Evolutionary conservation across 1,284 basidiomycete genomes (phyloP).

Genomic region (Ceratobasidium sp.): DNA sequence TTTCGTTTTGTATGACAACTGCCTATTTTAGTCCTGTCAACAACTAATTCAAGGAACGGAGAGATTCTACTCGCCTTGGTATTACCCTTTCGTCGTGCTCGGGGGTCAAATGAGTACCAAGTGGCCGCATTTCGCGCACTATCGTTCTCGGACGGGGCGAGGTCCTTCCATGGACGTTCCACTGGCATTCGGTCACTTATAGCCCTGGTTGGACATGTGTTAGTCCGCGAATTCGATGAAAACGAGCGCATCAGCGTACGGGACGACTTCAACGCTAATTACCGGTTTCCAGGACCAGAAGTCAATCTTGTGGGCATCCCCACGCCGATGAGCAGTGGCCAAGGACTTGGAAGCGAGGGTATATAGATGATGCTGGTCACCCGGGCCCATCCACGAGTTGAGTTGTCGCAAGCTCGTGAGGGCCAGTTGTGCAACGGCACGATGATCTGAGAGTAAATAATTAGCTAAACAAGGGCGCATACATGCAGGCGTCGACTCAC

Average conservation of each 20-base stretch:
- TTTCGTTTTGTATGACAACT: constrained; percentile 82
- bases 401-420: constrained; percentile 77
- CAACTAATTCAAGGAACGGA: constrained; percentile 34
- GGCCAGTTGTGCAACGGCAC: constrained; percentile 76
- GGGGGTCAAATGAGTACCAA: constrained; percentile 33
- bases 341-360: constrained; percentile 72
- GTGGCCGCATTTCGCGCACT: constrained; percentile 44
- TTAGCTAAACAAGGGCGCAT: constrained; percentile 44
- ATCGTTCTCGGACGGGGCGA: constrained; percentile 41
- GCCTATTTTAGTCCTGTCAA: constrained; percentile 56
- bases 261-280: constrained; percentile 75
- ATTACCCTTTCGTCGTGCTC: constrained; percentile 51
- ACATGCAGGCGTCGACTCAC: constrained; percentile 54
- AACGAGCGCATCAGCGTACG: constrained; percentile 56
- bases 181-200: constrained; percentile 72
- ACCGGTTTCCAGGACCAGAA: constrained; percentile 86
- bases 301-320: constrained; percentile 69
- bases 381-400: constrained; percentile 66
- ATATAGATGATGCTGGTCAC: constrained; percentile 81
- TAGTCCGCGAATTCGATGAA: constrained; percentile 5
- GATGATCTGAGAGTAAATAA: constrained; percentile 61
- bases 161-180: constrained; percentile 60
- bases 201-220: background rate
- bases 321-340: constrained; percentile 74
- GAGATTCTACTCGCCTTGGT: constrained; percentile 60